Evolutionary conservation across 257 asterid species (phyloP), one percentile per base, ranked within the genome.

Genomic region (Solanum ahanhuiri): DNA sequence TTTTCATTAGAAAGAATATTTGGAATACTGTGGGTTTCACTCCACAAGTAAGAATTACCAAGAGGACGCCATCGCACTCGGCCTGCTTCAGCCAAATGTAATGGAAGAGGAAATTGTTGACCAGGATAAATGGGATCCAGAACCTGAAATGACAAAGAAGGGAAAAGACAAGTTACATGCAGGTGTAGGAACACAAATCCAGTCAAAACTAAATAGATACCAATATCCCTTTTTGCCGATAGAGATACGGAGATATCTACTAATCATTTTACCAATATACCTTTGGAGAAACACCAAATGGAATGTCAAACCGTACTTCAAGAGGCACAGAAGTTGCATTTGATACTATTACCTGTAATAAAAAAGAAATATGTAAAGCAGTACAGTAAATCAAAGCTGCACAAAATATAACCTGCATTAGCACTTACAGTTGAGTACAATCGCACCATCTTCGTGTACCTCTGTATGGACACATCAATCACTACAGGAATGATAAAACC

Each of bases 81-180:
- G 86, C 99, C 99, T 69, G 95, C 92, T 92, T 93, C 98, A 89
- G 98, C 98, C 92, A 95, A 91, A 91, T 96, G 99, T 87, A 96
- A 92, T 85, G 99, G 99, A 85, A 95, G 95, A 30, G 99, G 99
- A 92, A 94, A 94, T 92, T 95, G 98, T 90, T 93, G 95, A 79
- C 99, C 98, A 77, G 99, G 96, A 89, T 89, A 90, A 93, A 96
- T 91, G 43, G 99, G 98, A 60, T 98, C 99, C 70, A 95, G 93
- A 88, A 96, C 92, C 99, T 96, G 93, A 87, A 88, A 89, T 54
- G 67, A 83, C 22, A 88, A 69, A 70, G 54, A n/a, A 45, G 66
- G 83, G 28, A 45, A 23, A 79, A 15, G 84, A 81, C 67, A 81
- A 79, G 57, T 57, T 51, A 79, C 75, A 57, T 86, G 35, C 34